Evolutionary conservation across 2,329 filamentous ascomycete species (phyloP), one percentile per base, ranked within the genome.

Genomic region (Gaeumannomyces sp.): DNA sequence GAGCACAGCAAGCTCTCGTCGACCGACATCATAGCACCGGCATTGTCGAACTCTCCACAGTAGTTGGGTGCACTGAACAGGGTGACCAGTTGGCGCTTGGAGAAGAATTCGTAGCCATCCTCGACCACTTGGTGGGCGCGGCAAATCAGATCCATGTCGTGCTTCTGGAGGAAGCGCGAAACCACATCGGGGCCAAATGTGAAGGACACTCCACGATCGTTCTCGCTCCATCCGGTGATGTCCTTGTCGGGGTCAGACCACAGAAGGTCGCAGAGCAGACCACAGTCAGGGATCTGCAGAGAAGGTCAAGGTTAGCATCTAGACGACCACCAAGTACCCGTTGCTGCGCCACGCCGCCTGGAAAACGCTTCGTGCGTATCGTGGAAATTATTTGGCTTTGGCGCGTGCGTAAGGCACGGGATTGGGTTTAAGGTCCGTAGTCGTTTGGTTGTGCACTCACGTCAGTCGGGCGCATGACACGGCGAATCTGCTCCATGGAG

Each of bases 171-270:
- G 85, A 99, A 99, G 69, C 94, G 89, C 63, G 93, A 97, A 57
- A 99, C 94, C 28, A 99, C 95, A 73, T 99, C 94, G 27, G 94
- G 94, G 6, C 95, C 95, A 73, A 99, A 99, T 63, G 95, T 98
- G 82, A 98, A 99, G 60, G 93, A 97, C 45, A 99, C 95, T 81
- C 95, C 95, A 75, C 95, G 91, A 75, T 99, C 95, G 77, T 98
- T 99, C 82, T 98, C 95, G 77, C 92, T 96, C 95, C 95, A 99
- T 65, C 95, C 95, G 22, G 94, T 98, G 73, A 98, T 98, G 76
- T 98, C 95, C 82, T 98, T 99, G 79, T 98, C 95, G 50, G 95
- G 95, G 77, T 99, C 95, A 64, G 95, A 98, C 95, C 95, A 99
- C 70, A 99, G 83, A 66, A 99, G 86, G 83, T 99, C 95, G 81